A percentile compares a stretch with the other conserved stretches of the same genome.
Evolutionary conservation across 495 filamentous ascomycete species (phyloP).

Genomic region (Penicillium soppii): DNA sequence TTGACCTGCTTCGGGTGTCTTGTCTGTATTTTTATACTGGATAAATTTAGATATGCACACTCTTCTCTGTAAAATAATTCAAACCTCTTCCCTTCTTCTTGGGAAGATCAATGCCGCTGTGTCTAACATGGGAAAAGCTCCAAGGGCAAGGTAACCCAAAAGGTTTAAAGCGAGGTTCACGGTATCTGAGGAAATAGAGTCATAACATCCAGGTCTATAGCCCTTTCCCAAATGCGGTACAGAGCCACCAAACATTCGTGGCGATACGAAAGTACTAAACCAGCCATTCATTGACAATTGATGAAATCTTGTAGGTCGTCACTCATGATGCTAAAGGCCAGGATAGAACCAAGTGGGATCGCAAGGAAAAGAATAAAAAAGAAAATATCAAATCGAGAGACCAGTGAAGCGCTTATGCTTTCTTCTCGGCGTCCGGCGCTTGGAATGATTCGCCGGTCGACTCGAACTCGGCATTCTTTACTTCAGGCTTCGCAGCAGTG

Average conservation of each 20-base stretch:
- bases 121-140: too few relatives aligned
- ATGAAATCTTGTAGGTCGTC: constrained; percentile 24
- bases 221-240: background rate
- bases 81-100: too few relatives aligned
- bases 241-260: too few relatives aligned
- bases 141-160: too few relatives aligned
- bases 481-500: constrained; percentile 3
- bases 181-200: background rate
- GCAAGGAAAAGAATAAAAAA: constrained; percentile 1
- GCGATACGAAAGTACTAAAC: background rate
- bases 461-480: constrained; percentile 4
- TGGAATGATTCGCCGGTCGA: constrained; percentile 5
- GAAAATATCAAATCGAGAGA: background rate
- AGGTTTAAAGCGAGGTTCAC: too few relatives aligned
- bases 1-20: too few relatives aligned
- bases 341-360: constrained; percentile 5
- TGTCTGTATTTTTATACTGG: too few relatives aligned
- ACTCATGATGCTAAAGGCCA: constrained; percentile 27
- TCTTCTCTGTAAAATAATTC: too few relatives aligned
- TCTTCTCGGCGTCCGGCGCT: constrained; percentile 16
- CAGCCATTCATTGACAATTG: constrained; percentile 1
- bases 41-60: too few relatives aligned
- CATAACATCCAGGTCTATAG: background rate
- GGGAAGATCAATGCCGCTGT: too few relatives aligned
- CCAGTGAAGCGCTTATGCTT: constrained; percentile 5